Evolutionary conservation across 208 protist genomes (phyloP).

Genomic region (Wallacemonas sp.): DNA sequence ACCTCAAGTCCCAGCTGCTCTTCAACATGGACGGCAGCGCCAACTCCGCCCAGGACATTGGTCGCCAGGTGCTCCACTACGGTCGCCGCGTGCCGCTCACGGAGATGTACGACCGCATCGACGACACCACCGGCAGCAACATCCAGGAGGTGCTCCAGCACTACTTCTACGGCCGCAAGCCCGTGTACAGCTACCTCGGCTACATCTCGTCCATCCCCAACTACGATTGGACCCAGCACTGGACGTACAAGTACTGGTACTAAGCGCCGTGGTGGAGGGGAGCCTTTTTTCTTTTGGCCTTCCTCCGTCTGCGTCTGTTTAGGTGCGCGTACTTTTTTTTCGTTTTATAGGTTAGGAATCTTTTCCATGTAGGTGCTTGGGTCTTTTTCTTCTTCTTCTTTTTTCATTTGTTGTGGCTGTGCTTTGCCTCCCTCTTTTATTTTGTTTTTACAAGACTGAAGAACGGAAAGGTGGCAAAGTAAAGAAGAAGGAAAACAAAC

Average conservation of each 20-base stretch:
- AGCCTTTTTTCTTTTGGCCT: constrained; percentile 9
- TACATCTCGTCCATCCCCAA: constrained; percentile 80
- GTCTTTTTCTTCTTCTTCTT: constrained; percentile 11
- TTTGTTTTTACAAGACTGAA: too few species aligned
- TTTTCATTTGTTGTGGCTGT: constrained; percentile 19
- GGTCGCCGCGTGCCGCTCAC: constrained; percentile 81
- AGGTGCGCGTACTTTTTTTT: constrained; percentile 4
- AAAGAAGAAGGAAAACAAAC: too few species aligned
- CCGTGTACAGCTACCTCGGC: constrained; percentile 86
- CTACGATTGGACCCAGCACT: constrained; percentile 90
- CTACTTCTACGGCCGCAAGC: constrained; percentile 92
- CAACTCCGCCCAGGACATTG: constrained; percentile 89
- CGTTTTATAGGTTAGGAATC: neutral
- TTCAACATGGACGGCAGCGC: constrained; percentile 89
- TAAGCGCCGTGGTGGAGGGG: constrained; percentile 29
- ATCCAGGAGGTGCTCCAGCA: constrained; percentile 88
- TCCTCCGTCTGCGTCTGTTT: too few species aligned
- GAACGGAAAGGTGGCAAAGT: too few species aligned
- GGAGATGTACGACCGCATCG: constrained; percentile 93
- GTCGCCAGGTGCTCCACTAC: constrained; percentile 83
- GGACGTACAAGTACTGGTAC: constrained; percentile 93
- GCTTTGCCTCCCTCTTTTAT: too few species aligned
- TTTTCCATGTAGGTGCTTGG: constrained; percentile 5
- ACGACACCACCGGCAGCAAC: constrained; percentile 85
- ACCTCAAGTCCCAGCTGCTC: constrained; percentile 89